Conservation (phyloP, 176 grass and related monocot genomes). For the Oryza rufipogon region DNA sequence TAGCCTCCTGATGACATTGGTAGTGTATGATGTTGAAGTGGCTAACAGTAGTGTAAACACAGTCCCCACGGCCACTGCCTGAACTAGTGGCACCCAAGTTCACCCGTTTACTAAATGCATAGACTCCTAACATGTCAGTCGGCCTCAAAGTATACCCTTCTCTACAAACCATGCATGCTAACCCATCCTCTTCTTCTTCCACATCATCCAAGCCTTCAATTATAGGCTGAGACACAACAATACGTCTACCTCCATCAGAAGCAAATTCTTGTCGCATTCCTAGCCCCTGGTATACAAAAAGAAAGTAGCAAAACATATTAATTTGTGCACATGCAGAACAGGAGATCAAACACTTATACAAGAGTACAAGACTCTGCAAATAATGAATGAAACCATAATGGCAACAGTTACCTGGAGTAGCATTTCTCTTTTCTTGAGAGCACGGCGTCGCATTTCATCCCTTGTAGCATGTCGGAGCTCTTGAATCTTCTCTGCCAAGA, state of each 20-base stretch:
- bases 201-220: conserved; percentile 96
- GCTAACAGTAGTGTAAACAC: conserved; percentile 94
- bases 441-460: conserved; percentile 86
- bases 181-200: conserved; percentile 90
- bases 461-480: conserved; percentile 87
- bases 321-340: conserved; percentile 1
- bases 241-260: conserved; percentile 89
- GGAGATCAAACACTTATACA: neutral
- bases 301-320: neutral
- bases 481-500: conserved; percentile 76
- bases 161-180: conserved; percentile 97
- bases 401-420: conserved; percentile 70
- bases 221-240: conserved; percentile 83
- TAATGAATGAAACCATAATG: conserved; percentile 27
- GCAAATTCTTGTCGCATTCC: conserved; percentile 92
- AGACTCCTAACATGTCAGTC: conserved; percentile 88
- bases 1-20: conserved; percentile 97
- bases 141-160: conserved; percentile 95
- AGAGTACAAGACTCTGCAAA: neutral
- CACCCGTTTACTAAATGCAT: conserved; percentile 90
- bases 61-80: conserved; percentile 76
- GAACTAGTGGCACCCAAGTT: conserved; percentile 74
- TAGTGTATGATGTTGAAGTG: conserved; percentile 99
- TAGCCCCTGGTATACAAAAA: conserved; percentile 56
- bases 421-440: conserved; percentile 84